These are phyloP conservation scores for Thuja plicata DNA, from an alignment of 83 land plant species.

Conservation along the genomic window DNA sequence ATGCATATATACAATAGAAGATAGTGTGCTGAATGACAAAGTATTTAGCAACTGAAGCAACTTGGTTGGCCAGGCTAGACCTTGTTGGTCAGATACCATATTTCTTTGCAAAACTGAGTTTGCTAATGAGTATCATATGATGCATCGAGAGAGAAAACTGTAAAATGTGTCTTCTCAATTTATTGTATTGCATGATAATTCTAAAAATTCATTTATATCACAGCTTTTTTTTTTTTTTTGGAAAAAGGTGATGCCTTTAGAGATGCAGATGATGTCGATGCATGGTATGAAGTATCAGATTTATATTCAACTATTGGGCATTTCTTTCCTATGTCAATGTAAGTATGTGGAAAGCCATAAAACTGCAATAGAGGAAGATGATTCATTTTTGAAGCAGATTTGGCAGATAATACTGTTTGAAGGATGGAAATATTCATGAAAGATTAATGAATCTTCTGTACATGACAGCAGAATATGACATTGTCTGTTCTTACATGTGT, in stretches of 20 bases:
- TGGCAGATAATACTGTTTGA: not conserved
- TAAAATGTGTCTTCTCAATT: not conserved
- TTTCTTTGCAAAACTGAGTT: not conserved
- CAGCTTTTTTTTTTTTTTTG: not conserved
- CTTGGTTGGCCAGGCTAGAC: not conserved
- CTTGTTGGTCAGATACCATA: not conserved
- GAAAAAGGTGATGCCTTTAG: not conserved
- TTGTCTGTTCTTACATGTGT: not conserved
- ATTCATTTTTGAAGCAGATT: not conserved
- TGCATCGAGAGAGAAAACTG: not conserved
- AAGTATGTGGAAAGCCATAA: not conserved
- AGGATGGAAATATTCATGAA: not conserved
- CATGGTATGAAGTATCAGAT: not conserved
- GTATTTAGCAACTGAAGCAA: not conserved
- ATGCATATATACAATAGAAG: not conserved
- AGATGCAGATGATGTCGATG: not conserved
- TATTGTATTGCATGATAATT: not conserved
- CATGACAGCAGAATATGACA: not conserved
- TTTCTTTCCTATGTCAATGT: not conserved
- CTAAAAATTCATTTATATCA: not conserved
- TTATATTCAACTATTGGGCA: not conserved
- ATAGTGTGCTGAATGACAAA: slow-evolving; percentile 3
- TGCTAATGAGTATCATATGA: not conserved
- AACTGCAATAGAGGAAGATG: not conserved
- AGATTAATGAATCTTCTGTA: not conserved